Percentiles rank a stretch among this genome's conserved stretches.
phyloP scores from a whole-genome alignment of 2,329 filamentous ascomycete species.

The Ophiostoma sp. region DNA sequence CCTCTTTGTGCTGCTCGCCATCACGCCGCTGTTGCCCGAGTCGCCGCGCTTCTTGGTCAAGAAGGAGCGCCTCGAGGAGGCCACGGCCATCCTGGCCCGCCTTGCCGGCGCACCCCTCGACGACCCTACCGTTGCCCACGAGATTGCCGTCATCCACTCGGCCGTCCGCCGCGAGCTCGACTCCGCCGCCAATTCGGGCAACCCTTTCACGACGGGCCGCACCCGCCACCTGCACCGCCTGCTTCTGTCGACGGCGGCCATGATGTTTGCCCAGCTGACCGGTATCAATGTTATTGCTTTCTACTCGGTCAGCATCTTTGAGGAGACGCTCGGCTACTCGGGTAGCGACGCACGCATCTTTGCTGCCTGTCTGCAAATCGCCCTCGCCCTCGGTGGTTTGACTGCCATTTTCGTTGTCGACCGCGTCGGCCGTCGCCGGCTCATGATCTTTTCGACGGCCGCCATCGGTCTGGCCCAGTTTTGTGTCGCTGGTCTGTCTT shows the following conservation, averaged over 20 bases:
- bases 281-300: not conserved
- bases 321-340: not conserved
- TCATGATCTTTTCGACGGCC: constrained; percentile 49
- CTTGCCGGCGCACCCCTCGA: constrained; percentile 45
- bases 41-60: constrained; percentile 49
- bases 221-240: not conserved
- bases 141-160: constrained; percentile 42
- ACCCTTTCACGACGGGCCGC: not conserved
- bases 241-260: not conserved
- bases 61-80: constrained; percentile 46
- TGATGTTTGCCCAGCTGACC: not conserved
- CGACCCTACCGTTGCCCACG: constrained; percentile 54
- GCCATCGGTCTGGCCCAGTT: constrained; percentile 59
- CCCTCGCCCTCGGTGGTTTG: constrained; percentile 29
- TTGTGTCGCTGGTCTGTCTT: constrained; percentile 42
- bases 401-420: constrained; percentile 32
- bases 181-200: constrained; percentile 21
- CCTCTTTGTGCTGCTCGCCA: constrained; percentile 56
- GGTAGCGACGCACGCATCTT: not conserved
- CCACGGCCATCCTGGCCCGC: constrained; percentile 46
- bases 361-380: constrained; percentile 22
- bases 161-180: not conserved
- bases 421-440: constrained; percentile 30
- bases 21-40: constrained; percentile 56
- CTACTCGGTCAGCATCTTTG: not conserved